A percentile compares a stretch with the other conserved stretches of the same genome.
Conservation (phyloP, 1,139 yeast genomes). For the Suhomyces choctaworum region DNA sequence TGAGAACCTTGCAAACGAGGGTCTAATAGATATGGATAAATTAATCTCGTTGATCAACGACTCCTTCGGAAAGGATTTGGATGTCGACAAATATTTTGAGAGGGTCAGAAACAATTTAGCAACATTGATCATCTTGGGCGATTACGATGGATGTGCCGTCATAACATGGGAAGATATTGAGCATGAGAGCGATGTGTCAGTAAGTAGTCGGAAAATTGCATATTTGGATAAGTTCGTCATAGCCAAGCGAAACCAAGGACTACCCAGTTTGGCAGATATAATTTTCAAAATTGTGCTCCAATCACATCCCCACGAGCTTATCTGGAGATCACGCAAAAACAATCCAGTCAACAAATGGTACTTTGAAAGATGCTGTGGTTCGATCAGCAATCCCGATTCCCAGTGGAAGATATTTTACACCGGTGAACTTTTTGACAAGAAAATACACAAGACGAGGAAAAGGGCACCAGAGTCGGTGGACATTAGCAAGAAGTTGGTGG, state of each 20-base stretch:
- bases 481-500: conserved; percentile 29
- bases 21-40: conserved; percentile 55
- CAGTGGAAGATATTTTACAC: conserved; percentile 73
- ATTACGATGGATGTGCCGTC: conserved; percentile 93
- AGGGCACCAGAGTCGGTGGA: conserved; percentile 24
- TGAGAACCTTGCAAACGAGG: conserved; percentile 45
- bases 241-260: conserved; percentile 77
- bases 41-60: conserved; percentile 67
- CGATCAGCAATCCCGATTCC: conserved; percentile 51
- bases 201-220: conserved; percentile 41
- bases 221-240: conserved; percentile 95
- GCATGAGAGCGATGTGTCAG: conserved; percentile 16
- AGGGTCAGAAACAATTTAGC: conserved; percentile 70
- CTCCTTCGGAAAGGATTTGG: conserved; percentile 73
- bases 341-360: conserved; percentile 98
- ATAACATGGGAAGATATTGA: conserved; percentile 67
- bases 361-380: conserved; percentile 85
- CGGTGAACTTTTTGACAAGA: conserved; percentile 49
- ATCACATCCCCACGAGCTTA: conserved; percentile 67
- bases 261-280: conserved; percentile 90
- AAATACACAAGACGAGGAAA: conserved; percentile 28
- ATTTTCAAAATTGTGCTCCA: conserved; percentile 78
- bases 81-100: conserved; percentile 60
- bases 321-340: conserved; percentile 84
- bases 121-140: conserved; percentile 81